These are phyloP conservation scores for Phytophthora quininea DNA, from an alignment of 352 stramenopile species.

Conservation along the genomic window DNA sequence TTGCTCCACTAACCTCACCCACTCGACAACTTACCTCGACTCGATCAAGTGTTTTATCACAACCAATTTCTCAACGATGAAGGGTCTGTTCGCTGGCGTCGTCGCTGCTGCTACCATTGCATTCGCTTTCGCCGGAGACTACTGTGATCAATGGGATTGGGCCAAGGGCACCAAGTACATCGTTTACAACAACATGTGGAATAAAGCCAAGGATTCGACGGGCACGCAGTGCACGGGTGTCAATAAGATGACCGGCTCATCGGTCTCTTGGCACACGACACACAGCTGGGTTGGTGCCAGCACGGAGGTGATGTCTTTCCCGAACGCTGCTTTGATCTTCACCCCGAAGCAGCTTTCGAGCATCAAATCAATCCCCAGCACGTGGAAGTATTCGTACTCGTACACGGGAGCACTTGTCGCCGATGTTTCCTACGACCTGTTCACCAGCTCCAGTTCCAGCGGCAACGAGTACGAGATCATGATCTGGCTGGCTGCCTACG, in stretches of 20 bases:
- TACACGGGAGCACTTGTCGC: conserved; percentile 32
- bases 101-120: conserved; percentile 19
- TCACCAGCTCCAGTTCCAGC: conserved; percentile 28
- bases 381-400: conserved; percentile 35
- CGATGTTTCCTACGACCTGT: conserved; percentile 39
- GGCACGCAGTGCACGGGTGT: conserved; percentile 53
- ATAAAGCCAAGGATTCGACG: conserved; percentile 34
- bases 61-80: conserved; percentile 15
- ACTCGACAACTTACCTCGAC: conserved; percentile 20
- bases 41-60: conserved; percentile 1
- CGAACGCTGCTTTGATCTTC: conserved; percentile 48
- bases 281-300: conserved; percentile 36
- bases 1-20: neutral
- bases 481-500: conserved; percentile 38
- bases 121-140: conserved; percentile 20
- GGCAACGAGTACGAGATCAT: conserved; percentile 48
- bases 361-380: conserved; percentile 37
- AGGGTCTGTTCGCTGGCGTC: conserved; percentile 25
- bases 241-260: conserved; percentile 35
- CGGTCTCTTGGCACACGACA: conserved; percentile 48
- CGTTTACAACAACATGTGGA: conserved; percentile 61
- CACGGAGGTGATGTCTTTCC: conserved; percentile 48
- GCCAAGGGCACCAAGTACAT: conserved; percentile 42
- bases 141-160: conserved; percentile 44
- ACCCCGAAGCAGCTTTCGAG: conserved; percentile 27